Conservation (phyloP, 2,329 filamentous ascomycete genomes). For the Chaetomium olivaceum region DNA sequence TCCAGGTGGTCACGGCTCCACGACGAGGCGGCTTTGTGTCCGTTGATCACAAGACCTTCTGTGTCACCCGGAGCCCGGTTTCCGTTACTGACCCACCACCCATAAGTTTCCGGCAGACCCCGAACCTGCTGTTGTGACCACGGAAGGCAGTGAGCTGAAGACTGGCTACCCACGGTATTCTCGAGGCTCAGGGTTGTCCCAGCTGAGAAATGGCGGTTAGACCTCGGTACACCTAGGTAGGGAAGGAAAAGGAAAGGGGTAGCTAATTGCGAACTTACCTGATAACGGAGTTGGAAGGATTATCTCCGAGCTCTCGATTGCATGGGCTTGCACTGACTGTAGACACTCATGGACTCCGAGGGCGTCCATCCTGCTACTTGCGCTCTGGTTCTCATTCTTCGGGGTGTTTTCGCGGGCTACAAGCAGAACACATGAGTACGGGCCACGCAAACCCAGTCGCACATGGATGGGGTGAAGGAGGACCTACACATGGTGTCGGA, state of each 20-base stretch:
- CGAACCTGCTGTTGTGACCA: neutral
- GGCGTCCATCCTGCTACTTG: neutral
- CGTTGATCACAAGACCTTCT: neutral
- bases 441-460: neutral
- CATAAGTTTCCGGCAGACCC: neutral
- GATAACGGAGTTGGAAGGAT: neutral
- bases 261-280: neutral
- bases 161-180: neutral
- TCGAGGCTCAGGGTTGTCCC: neutral
- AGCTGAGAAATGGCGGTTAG: neutral
- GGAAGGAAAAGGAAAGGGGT: neutral
- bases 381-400: neutral
- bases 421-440: neutral
- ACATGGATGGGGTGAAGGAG: neutral
- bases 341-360: neutral
- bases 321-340: neutral
- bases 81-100: neutral
- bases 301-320: neutral
- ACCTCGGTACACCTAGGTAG: neutral
- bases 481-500: neutral
- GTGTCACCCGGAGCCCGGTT: neutral
- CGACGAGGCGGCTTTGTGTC: neutral
- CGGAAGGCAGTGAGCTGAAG: neutral
- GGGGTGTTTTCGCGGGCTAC: neutral
- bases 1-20: neutral